Base-by-base conservation (phyloP, 495 filamentous ascomycete genomes). In the Aspergillus bertholletiae region DNA sequence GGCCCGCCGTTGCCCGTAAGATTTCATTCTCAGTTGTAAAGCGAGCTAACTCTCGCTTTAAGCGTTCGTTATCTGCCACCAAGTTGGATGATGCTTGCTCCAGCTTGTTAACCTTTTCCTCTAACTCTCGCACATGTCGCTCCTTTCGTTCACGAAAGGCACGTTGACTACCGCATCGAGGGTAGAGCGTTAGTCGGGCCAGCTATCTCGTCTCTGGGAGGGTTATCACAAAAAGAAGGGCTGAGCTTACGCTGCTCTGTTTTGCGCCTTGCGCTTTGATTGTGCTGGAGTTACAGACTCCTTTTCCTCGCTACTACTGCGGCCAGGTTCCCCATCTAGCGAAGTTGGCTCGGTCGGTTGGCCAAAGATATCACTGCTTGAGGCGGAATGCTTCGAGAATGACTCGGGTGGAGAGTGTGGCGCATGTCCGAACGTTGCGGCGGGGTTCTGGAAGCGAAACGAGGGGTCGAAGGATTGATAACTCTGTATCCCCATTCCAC, bases 101-200 rank as follows among this genome's bases (percentile, higher is more conserved):
- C 21, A 95, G 80, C 49, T 78, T 81, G 51, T 82, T 85, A 34
- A 97, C 85, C 63, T 95, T 94, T 47, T 83, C 80, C 72, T 97
- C 93, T 27, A 97, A 86, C 51, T 96, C 90, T 67, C 89, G 89
- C 46, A 97, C 90, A 62, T 95, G 92, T 40, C 86, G 84, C 67
- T 97, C 94, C 72, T 97, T 98, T 58, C 94, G 88, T 68, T 98
- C 94, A 53, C 94, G 90, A 69, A 97, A 98, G 44, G 94, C 94
- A 63, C 94, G 87, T 76, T 98, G 94, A 28, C 93, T 97, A 55
- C 3, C 5, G 3, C 51, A 51, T 26, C 24, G 15, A 15, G 8
- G 30, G 0, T 4, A 24, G 47, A 7, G 8, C 20, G 39, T 53
- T 26, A 53, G 50, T 23, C 9, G 9, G n/a, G n/a, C n/a, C n/a